These are phyloP conservation scores for Skeletonema potamos DNA, from an alignment of 108 stramenopile species.

Conservation along the genomic window DNA sequence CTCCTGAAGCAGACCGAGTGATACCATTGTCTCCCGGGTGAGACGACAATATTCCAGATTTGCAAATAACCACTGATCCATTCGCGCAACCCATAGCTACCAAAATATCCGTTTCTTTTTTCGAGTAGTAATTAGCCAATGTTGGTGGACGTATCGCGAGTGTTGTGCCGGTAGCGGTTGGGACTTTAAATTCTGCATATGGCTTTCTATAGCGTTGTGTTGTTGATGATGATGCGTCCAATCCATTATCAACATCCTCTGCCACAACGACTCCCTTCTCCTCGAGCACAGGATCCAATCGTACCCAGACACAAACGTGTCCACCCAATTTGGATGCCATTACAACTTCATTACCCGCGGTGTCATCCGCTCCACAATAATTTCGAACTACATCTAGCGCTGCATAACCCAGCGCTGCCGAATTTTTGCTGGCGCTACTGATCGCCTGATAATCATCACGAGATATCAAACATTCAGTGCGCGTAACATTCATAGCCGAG, in stretches of 20 bases:
- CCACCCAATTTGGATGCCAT: constrained; percentile 38
- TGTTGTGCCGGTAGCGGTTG: constrained; percentile 38
- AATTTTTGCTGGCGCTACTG: background rate
- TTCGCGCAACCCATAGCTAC: constrained; percentile 44
- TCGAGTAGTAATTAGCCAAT: constrained; percentile 35
- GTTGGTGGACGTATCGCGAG: constrained; percentile 44
- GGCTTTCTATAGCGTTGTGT: constrained; percentile 5
- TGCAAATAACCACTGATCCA: constrained; percentile 29
- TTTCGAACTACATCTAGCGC: constrained; percentile 34
- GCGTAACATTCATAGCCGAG: constrained; percentile 18
- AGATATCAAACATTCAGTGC: constrained; percentile 26
- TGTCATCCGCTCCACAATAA: constrained; percentile 24
- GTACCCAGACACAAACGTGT: constrained; percentile 29
- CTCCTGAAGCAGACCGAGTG: background rate
- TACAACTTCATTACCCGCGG: constrained; percentile 34
- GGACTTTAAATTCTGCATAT: constrained; percentile 23
- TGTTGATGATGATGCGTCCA: background rate
- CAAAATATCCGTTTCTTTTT: constrained; percentile 21
- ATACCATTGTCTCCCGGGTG: constrained; percentile 9
- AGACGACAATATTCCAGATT: constrained; percentile 24
- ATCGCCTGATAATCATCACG: background rate
- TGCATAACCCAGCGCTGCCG: constrained; percentile 25
- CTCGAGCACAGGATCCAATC: constrained; percentile 11
- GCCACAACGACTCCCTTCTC: constrained; percentile 7
- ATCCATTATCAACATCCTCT: background rate